Evolutionary conservation across 495 filamentous ascomycete genomes (phyloP), one percentile per base, ranked within the genome.

Genomic region (Glarea lozoyensis): DNA sequence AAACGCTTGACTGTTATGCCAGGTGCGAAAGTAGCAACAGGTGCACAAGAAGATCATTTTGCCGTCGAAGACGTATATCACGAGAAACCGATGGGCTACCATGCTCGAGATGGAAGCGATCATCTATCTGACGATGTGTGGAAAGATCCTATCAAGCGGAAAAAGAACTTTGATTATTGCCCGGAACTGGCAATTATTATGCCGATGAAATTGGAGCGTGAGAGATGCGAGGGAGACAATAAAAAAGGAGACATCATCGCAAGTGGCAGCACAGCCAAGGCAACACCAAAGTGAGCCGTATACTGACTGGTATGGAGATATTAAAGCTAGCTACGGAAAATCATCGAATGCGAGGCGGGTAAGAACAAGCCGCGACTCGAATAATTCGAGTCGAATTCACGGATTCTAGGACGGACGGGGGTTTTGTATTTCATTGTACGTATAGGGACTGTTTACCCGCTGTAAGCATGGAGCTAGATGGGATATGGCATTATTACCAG

Each of bases 161-260:
- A 66, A 49, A 42, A 50, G 24, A 69, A 69, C 1, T 67, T 68
- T 43, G 53, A 59, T 4, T 72, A 72, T 50, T 72, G 70, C 41
- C 70, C 69, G 10, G 70, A 73, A 48, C 54, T 73, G 2, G 62
- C 56, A 39, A 54, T 72, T 58, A 67, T 70, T 30, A 59, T 72
- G 63, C 54, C 60, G 7, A 72, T 72, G 68, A 70, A 63, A 49
- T 49, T 73, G 3, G 67, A 67, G 52, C 51, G 58, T 18, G 65
- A 70, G 50, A 56, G 65, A 17, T 71, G 67, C 43, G 62, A 50
- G 4, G 49, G 49, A 3, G 55, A 58, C 17, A 43, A 57, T 33
- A 41, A 39, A 18, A 18, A 38, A 36, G 54, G 51, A 13, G 34
- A 45, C 30, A 52, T 55, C 18, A 35, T 32, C 21, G 37, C 20